phyloP scores from a whole-genome alignment of 331 rosid genomes.

The Dryas integrifolia region DNA sequence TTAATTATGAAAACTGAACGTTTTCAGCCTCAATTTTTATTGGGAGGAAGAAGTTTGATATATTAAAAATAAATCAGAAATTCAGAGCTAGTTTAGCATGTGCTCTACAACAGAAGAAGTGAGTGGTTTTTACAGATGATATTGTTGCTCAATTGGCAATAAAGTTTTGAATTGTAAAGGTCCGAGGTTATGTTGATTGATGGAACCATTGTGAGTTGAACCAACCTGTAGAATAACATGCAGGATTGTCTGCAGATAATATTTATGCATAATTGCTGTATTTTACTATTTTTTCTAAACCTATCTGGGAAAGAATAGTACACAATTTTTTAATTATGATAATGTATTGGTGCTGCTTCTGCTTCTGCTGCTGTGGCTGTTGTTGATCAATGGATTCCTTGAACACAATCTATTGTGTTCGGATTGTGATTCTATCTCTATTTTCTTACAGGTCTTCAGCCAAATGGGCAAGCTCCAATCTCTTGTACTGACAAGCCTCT shows the following conservation, averaged over 20 bases:
- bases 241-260: neutral
- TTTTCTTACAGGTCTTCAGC: conserved; percentile 18
- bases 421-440: neutral
- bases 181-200: too few species aligned
- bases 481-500: conserved; percentile 23
- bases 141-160: too few species aligned
- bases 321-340: too few species aligned
- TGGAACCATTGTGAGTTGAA: neutral
- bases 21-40: too few species aligned
- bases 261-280: neutral
- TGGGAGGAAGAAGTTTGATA: neutral
- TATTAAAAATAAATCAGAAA: neutral
- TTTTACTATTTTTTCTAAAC: too few species aligned
- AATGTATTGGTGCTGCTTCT: too few species aligned
- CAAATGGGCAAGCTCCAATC: conserved; percentile 33
- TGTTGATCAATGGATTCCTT: too few species aligned
- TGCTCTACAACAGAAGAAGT: neutral
- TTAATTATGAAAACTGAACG: too few species aligned
- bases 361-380: too few species aligned
- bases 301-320: neutral
- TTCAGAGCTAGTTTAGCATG: neutral
- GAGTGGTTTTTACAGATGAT: too few species aligned
- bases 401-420: neutral
- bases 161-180: too few species aligned
- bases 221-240: too few species aligned